Conservation (phyloP, 495 filamentous ascomycete genomes). For the Penicillium angulare region DNA sequence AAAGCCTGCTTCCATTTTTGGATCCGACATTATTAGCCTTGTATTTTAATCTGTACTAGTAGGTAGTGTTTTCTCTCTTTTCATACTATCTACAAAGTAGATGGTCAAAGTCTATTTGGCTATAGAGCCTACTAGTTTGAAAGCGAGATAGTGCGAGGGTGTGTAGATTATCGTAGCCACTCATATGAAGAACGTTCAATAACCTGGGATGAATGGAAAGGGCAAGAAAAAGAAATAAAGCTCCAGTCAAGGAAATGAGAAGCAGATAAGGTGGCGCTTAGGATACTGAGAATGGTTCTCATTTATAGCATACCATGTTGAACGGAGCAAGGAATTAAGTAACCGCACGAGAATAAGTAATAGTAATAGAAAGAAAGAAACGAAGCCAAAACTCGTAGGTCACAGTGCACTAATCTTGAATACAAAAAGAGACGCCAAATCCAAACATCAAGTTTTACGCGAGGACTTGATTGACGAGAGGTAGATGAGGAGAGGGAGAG, state of each 20-base stretch:
- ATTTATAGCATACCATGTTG: conserved; percentile 4
- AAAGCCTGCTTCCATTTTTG: no score
- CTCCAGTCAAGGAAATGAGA: conserved; percentile 4
- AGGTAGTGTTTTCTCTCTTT: no score
- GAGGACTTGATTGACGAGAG: conserved; percentile 13
- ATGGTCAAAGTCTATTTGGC: no score
- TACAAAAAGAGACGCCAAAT: conserved; percentile 23
- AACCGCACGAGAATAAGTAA: conserved; percentile 35
- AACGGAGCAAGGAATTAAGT: conserved; percentile 30
- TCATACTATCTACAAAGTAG: no score
- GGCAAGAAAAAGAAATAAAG: background rate
- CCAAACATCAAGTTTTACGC: conserved; percentile 13
- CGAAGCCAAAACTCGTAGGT: conserved; percentile 33
- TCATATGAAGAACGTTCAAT: no score
- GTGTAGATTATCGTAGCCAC: no score
- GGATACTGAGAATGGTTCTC: conserved; percentile 8
- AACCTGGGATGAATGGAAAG: no score
- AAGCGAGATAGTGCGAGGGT: no score
- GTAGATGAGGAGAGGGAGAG: conserved; percentile 18
- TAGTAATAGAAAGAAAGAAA: conserved; percentile 31
- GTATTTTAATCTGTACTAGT: no score
- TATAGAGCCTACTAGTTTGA: no score
- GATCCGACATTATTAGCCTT: no score
- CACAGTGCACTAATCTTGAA: conserved; percentile 37
- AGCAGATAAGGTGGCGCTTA: conserved; percentile 3